Conservation (phyloP, 202 grass and related monocot genomes). For the Brachypodium distachyon region DNA sequence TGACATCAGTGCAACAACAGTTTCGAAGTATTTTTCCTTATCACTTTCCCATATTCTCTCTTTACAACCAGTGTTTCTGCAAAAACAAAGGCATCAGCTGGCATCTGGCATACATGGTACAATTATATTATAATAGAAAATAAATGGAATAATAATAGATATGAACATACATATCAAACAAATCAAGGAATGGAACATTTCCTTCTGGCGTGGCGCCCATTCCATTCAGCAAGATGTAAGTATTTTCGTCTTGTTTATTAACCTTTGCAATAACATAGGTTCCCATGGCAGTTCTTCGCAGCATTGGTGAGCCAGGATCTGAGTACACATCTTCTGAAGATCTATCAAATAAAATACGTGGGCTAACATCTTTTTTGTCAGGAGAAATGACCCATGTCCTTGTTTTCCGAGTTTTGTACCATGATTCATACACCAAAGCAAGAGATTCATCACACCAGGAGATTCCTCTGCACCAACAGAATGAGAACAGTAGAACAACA, state of each 20-base stretch:
- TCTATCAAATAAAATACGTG: slow-evolving; percentile 84
- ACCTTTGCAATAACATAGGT: slow-evolving; percentile 94
- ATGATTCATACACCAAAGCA: slow-evolving; percentile 94
- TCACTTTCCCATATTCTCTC: slow-evolving; percentile 99
- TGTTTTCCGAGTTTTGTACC: slow-evolving; percentile 97
- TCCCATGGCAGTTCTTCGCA: slow-evolving; percentile 75
- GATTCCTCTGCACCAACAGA: slow-evolving; percentile 51
- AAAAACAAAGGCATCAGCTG: slow-evolving; percentile 29
- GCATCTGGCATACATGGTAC: neutral
- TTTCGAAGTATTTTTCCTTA: slow-evolving; percentile 91
- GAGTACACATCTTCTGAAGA: slow-evolving; percentile 99
- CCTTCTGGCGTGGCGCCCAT: slow-evolving; percentile 95
- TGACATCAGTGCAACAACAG: slow-evolving; percentile 87
- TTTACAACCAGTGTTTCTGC: slow-evolving; percentile 88
- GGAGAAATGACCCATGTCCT: slow-evolving; percentile 92
- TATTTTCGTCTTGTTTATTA: slow-evolving; percentile 76
- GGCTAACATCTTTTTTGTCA: slow-evolving; percentile 62
- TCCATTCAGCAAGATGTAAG: slow-evolving; percentile 81
- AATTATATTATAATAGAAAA: slow-evolving; percentile 1
- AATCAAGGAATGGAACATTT: slow-evolving; percentile 96
- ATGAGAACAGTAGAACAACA: slow-evolving; percentile 14
- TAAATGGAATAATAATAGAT: neutral
- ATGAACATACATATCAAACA: slow-evolving; percentile 89
- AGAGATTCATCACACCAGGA: slow-evolving; percentile 94
- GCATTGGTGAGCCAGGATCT: slow-evolving; percentile 96